These are phyloP conservation scores for Solanum microdontum DNA, from an alignment of 257 asterid genomes.

Conservation along the genomic window DNA sequence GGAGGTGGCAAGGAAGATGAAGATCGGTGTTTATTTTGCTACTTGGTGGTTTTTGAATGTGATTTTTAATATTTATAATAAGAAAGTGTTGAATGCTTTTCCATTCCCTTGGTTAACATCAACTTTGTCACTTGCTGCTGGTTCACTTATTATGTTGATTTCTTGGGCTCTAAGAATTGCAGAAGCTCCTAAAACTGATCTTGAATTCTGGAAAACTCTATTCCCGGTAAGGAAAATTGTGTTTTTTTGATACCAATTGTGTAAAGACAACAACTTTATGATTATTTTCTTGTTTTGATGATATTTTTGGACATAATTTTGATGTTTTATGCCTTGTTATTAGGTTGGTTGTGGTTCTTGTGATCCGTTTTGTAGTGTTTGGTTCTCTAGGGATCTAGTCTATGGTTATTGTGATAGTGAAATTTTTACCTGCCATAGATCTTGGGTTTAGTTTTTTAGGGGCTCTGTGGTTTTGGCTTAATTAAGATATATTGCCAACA, in stretches of 20 bases:
- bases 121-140: conserved; percentile 84
- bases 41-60: conserved; percentile 96
- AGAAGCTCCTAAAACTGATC: conserved; percentile 80
- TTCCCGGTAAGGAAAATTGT: conserved; percentile 47
- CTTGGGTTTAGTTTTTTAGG: not conserved
- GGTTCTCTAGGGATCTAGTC: not conserved
- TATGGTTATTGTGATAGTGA: not conserved
- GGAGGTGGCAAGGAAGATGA: conserved; percentile 62
- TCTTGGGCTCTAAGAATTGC: conserved; percentile 84
- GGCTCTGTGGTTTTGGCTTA: not conserved
- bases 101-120: conserved; percentile 95
- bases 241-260: not conserved
- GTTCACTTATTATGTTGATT: conserved; percentile 76
- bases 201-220: conserved; percentile 96
- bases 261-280: not conserved
- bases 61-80: conserved; percentile 78
- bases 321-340: not conserved
- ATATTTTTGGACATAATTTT: not conserved
- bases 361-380: not conserved
- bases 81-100: conserved; percentile 82
- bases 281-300: not conserved
- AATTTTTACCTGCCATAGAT: not conserved
- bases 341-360: not conserved
- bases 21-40: conserved; percentile 83
- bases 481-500: not conserved